Conservation (phyloP, 768 basidiomycete species). For the Phylloporus arenicola region DNA sequence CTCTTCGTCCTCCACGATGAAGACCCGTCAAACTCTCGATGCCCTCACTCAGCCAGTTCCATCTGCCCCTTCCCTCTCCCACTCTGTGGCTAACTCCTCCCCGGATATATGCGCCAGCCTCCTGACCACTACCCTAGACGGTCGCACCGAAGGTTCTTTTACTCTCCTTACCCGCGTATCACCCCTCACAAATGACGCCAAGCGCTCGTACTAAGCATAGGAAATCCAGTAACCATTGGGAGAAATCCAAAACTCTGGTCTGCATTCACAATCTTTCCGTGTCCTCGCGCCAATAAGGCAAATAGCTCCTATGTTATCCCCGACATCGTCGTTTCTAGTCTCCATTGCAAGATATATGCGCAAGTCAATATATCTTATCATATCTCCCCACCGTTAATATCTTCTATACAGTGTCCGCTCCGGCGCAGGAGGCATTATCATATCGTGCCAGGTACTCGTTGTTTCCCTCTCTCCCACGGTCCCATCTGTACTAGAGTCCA, state of each 20-base stretch:
- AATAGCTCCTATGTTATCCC: slow-evolving; percentile 55
- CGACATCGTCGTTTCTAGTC: slow-evolving; percentile 57
- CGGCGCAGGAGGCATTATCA: slow-evolving; percentile 63
- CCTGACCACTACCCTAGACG: slow-evolving; percentile 51
- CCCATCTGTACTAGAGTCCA: slow-evolving; percentile 23
- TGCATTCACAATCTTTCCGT: neutral
- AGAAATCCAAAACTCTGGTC: slow-evolving; percentile 68
- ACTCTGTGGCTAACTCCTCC: slow-evolving; percentile 4
- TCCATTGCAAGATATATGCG: slow-evolving; percentile 82
- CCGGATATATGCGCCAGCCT: slow-evolving; percentile 67
- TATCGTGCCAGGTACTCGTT: slow-evolving; percentile 65
- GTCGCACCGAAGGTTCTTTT: slow-evolving; percentile 56
- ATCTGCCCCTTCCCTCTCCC: slow-evolving; percentile 19
- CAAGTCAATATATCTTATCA: slow-evolving; percentile 28
- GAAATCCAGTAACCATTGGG: slow-evolving; percentile 63
- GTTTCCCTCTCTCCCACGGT: neutral
- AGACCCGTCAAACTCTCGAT: slow-evolving; percentile 13
- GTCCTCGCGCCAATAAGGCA: slow-evolving; percentile 1
- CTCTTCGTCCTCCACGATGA: slow-evolving; percentile 14
- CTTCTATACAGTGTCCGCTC: slow-evolving; percentile 51
- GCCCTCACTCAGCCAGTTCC: slow-evolving; percentile 27
- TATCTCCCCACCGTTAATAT: neutral
- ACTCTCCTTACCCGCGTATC: neutral
- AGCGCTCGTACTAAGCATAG: slow-evolving; percentile 59
- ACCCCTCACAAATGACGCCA: neutral